phyloP scores from a whole-genome alignment of 352 stramenopile species.

The Phytophthora syringae region DNA sequence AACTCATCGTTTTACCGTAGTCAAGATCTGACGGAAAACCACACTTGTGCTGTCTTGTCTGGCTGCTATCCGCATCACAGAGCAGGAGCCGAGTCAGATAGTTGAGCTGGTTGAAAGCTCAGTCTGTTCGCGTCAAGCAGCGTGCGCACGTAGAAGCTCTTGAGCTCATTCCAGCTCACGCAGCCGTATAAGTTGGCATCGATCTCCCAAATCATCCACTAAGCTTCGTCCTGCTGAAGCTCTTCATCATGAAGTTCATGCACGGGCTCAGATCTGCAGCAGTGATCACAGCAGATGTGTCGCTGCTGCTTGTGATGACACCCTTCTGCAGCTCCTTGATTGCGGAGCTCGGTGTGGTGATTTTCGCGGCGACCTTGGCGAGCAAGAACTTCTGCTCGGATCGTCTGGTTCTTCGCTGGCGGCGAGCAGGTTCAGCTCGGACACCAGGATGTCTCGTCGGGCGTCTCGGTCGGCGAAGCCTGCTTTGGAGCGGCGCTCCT shows the following conservation, averaged over 20 bases:
- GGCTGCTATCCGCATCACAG: conserved; percentile 91
- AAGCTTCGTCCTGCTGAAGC: conserved; percentile 83
- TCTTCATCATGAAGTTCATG: too few relatives aligned
- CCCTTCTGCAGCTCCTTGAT: conserved; percentile 57
- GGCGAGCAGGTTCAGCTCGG: conserved; percentile 45
- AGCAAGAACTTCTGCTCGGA: too few relatives aligned
- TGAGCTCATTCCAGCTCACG: conserved; percentile 94
- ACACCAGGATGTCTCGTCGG: conserved; percentile 28
- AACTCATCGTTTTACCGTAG: conserved; percentile 2
- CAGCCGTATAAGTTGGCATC: conserved; percentile 95
- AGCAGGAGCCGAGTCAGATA: conserved; percentile 96
- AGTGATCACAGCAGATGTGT: conserved; percentile 49
- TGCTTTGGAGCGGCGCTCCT: conserved; percentile 5
- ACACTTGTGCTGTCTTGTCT: conserved; percentile 36
- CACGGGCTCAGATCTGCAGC: conserved; percentile 49
- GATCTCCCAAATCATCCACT: conserved; percentile 98
- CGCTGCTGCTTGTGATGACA: conserved; percentile 41
- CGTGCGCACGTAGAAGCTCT: conserved; percentile 91
- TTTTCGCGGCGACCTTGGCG: conserved; percentile 3
- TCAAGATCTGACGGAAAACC: not conserved
- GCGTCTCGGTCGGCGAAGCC: conserved; percentile 7
- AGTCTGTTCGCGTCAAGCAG: conserved; percentile 91
- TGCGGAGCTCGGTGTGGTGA: conserved; percentile 29
- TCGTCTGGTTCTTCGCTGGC: conserved; percentile 25
- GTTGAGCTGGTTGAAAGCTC: conserved; percentile 94